Conservation (phyloP, 495 filamentous ascomycete species). For the Barbatosphaeria neglecta region DNA sequence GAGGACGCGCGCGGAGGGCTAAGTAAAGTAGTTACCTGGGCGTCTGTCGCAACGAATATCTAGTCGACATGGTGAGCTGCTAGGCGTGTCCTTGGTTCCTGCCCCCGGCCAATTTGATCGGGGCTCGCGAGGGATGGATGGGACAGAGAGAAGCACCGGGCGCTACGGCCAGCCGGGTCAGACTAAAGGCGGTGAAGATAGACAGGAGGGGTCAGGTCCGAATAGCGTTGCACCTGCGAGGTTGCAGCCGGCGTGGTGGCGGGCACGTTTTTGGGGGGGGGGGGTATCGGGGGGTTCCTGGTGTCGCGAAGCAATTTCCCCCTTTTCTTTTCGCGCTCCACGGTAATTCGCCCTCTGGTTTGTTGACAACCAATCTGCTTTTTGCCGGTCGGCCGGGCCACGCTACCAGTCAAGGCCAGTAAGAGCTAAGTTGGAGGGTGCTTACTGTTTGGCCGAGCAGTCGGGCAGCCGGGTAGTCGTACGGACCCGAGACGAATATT, state of each 20-base stretch:
- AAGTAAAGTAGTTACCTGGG: conserved; percentile 39
- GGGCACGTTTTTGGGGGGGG: no score
- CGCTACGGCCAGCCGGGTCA: no score
- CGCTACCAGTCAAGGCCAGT: not conserved
- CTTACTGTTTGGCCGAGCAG: no score
- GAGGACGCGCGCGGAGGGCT: not conserved
- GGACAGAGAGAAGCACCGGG: not conserved
- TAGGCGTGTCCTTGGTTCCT: not conserved
- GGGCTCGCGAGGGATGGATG: not conserved
- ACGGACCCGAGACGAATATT: no score
- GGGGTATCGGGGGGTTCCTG: no score
- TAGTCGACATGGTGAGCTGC: conserved; percentile 8
- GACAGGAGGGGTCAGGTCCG: no score
- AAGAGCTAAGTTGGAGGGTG: not conserved
- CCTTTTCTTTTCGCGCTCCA: not conserved
- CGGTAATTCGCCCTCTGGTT: no score
- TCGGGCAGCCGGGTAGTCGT: not conserved
- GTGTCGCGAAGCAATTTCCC: not conserved
- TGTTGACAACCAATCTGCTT: not conserved
- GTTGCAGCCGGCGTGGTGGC: no score
- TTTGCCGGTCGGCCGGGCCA: not conserved
- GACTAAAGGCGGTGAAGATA: no score
- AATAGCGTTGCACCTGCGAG: no score
- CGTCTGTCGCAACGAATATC: conserved; percentile 39
- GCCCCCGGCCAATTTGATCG: not conserved